Conservation (phyloP, 2,329 filamentous ascomycete genomes). For the Sporothrix phasma region DNA sequence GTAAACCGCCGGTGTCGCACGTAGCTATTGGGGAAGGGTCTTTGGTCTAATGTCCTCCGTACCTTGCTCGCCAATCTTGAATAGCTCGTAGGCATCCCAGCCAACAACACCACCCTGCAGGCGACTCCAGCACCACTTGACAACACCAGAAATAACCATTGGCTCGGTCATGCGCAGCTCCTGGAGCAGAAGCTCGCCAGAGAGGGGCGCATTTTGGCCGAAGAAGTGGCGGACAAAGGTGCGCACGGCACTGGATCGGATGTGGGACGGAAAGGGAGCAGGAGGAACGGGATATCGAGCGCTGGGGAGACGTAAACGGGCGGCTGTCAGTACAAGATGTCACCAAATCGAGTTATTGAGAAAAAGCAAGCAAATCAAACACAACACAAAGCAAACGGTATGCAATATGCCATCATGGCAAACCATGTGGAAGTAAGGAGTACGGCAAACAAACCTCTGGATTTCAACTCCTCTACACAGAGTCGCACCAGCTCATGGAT, state of each 20-base stretch:
- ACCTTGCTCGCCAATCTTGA: slow-evolving; percentile 91
- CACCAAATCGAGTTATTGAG: not conserved
- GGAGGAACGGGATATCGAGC: slow-evolving; percentile 82
- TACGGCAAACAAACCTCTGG: slow-evolving; percentile 66
- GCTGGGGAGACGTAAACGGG: slow-evolving; percentile 39
- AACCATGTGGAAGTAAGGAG: not conserved
- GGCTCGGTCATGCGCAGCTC: slow-evolving; percentile 89
- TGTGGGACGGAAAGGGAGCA: slow-evolving; percentile 87
- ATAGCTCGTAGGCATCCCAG: slow-evolving; percentile 95
- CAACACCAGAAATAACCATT: slow-evolving; percentile 85
- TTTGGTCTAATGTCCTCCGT: not conserved
- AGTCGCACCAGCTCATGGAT: slow-evolving; percentile 76
- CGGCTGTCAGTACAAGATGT: not conserved
- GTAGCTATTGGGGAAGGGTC: not conserved
- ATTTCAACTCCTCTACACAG: slow-evolving; percentile 87
- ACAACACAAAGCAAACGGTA: not conserved
- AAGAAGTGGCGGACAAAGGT: slow-evolving; percentile 93
- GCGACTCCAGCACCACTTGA: slow-evolving; percentile 98
- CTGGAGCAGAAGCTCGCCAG: slow-evolving; percentile 63
- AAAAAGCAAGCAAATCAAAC: not conserved
- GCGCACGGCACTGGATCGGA: slow-evolving; percentile 87
- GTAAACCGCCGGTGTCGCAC: not conserved
- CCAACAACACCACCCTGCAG: slow-evolving; percentile 84
- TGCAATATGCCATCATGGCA: too few relatives aligned
- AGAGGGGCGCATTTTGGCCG: slow-evolving; percentile 53